Base-by-base conservation (phyloP, 1,284 basidiomycete species). In the Marasmius fiardii region DNA sequence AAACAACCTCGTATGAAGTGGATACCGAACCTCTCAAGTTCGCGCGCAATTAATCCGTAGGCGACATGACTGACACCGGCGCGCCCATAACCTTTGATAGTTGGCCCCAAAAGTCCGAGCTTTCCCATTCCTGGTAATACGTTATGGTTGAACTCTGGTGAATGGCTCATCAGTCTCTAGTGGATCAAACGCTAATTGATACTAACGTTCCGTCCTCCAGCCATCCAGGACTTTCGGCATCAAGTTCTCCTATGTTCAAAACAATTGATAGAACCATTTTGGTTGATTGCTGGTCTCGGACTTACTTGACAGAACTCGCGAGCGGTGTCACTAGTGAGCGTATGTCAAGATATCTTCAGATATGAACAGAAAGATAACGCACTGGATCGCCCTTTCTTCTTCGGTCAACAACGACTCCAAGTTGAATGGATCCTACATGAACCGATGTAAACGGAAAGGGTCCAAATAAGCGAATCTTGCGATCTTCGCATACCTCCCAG, bases 101-200 rank as follows among this genome's bases (percentile, higher is more conserved):
- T 98, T 1, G 95, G 85, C 0, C 95, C 95, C 1, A 98, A 78
- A 16, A 98, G 74, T 3, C 96, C 96, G 2, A 98, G 78, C 59
- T 87, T 81, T n/a, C 95, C 95, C 91, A 98, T 95, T 67, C 95
- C 92, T 12, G 85, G 84, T 33, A 98, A 76, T 57, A 95, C 86
- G 16, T 79, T 73, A 56, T 80, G 80, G 69, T 95, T 83, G 72
- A 94, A 96, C 62, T 88, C 90, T 93, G 70, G 4, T 39, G 21
- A 23, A 37, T 56, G 35, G 57, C 35, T n/a, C 14, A 51, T 41
- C 37, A 33, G 23, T 52, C 41, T 33, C 56, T 48, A 33, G 21
- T n/a, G 20, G 28, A 2, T 43, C 31, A 24, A 26, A n/a, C n/a
- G 16, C 20, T 23, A 35, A 6, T 3, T 53, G 24, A 56, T 21